Base-by-base conservation (phyloP, 495 filamentous ascomycete genomes). In the Daldinia bambusicola region DNA sequence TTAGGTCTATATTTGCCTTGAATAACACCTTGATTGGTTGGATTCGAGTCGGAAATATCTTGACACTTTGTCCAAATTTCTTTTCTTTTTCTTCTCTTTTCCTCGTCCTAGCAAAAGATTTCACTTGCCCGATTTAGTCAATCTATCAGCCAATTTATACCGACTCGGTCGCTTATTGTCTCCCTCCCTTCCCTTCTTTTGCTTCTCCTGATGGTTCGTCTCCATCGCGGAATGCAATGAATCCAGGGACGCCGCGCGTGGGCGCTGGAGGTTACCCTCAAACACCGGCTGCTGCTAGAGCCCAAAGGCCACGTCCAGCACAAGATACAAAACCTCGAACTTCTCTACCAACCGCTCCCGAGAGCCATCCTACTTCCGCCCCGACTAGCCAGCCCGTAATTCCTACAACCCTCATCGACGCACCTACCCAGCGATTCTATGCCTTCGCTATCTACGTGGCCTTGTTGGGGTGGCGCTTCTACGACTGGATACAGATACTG, bases 341-440 rank as follows among this genome's bases (percentile, higher is more conserved):
- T 37, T 26, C 61, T 4, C 69, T 84, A 7, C 82, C 80, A 34
- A 70, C 76, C 4, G 83, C 80, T 12, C 83, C 83, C 14, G 77
- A 78, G 7, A 74, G 72, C 32, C 63, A 67, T 37, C 31, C 75
- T 10, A 5, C 70, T 30, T 22, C 71, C 26, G 63, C 71, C 48
- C 59, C 81, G 38, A 76, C 72, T n/a, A 71, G 70, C 32, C 61
- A 75, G 26, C 93, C 94, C n/a, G 76, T 93, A 40, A 91, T 98
- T 67, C 91, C 93, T 7, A 80, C 90, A 55, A 81, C 84, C 51
- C 75, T 95, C 40, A 80, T 98, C 69, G 95, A 98, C 81, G 92
- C 92, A 20, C 93, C 95, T 2, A 90, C 89, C 13, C 95, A 99
- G 80, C 87, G 95, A 30, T 84, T 95, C 51, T 98, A 96, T 77